Conservation (phyloP, 192 early-diverging fungal species). For the Mortierella hygrophila region DNA sequence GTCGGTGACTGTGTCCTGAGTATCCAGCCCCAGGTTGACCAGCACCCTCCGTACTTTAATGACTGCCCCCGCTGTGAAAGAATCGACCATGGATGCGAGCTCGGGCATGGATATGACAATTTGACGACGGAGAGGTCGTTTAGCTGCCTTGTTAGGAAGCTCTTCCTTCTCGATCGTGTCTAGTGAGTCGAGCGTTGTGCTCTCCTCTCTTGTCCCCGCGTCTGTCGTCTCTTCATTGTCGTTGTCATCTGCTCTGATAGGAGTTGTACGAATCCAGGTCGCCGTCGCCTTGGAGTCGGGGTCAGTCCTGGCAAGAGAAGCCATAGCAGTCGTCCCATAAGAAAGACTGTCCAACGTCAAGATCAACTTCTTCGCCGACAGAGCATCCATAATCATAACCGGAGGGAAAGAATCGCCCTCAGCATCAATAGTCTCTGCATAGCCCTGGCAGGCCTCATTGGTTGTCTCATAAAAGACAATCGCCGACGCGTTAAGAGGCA, state of each 20-base stretch:
- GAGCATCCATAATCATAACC: background rate
- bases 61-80: slow-evolving; percentile 17
- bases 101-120: slow-evolving; percentile 20
- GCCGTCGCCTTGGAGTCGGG: background rate
- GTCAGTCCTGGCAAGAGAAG: background rate
- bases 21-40: slow-evolving; percentile 15
- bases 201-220: background rate
- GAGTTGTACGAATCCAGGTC: background rate
- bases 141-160: background rate
- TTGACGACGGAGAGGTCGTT: background rate
- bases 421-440: background rate
- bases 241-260: background rate
- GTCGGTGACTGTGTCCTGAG: background rate
- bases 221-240: background rate
- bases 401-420: background rate
- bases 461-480: slow-evolving; percentile 20
- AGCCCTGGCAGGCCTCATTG: background rate
- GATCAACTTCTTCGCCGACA: slow-evolving; percentile 5
- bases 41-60: slow-evolving; percentile 17
- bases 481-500: slow-evolving; percentile 8
- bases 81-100: slow-evolving; percentile 21
- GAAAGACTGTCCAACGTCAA: background rate
- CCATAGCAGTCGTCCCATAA: slow-evolving; percentile 12
- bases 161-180: background rate
- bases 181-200: background rate